Conservation (phyloP, 108 stramenopile species). For the Phaeodactylum tricornutum region DNA sequence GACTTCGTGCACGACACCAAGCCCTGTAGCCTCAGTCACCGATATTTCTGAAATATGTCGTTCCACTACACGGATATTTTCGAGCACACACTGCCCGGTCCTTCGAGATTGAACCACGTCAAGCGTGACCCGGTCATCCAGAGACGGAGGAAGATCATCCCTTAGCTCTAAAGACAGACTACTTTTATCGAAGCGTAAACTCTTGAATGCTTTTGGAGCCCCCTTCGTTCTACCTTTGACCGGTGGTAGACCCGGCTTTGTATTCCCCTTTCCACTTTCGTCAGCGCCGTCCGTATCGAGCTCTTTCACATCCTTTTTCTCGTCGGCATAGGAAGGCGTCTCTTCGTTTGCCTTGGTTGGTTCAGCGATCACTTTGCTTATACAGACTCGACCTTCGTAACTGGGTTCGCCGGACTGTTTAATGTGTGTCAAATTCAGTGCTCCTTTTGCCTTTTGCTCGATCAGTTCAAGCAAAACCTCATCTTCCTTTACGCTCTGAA, state of each 20-base stretch:
- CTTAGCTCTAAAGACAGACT: slow-evolving; percentile 30
- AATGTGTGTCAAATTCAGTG: slow-evolving; percentile 27
- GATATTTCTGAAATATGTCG: slow-evolving; percentile 8
- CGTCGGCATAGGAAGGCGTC: neutral
- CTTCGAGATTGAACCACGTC: slow-evolving; percentile 48
- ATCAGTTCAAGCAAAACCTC: slow-evolving; percentile 46
- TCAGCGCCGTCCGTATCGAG: neutral
- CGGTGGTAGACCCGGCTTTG: neutral
- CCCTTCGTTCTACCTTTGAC: slow-evolving; percentile 11
- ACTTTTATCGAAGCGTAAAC: slow-evolving; percentile 39
- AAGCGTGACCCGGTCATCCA: slow-evolving; percentile 47
- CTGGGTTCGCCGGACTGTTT: slow-evolving; percentile 8
- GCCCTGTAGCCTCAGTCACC: slow-evolving; percentile 9
- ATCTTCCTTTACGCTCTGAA: slow-evolving; percentile 41
- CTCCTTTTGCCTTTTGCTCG: slow-evolving; percentile 16
- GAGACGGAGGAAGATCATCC: slow-evolving; percentile 29
- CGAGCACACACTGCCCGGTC: slow-evolving; percentile 24
- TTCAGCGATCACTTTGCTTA: slow-evolving; percentile 21
- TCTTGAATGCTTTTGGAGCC: slow-evolving; percentile 18
- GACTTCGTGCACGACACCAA: slow-evolving; percentile 60
- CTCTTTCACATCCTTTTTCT: neutral
- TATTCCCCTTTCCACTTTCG: neutral
- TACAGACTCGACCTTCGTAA: slow-evolving; percentile 34
- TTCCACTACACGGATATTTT: slow-evolving; percentile 48
- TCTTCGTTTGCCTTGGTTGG: slow-evolving; percentile 6